Evolutionary conservation across 345 rosid genomes (phyloP), one percentile per base, ranked within the genome.

Genomic region (Salix suchowensis): DNA sequence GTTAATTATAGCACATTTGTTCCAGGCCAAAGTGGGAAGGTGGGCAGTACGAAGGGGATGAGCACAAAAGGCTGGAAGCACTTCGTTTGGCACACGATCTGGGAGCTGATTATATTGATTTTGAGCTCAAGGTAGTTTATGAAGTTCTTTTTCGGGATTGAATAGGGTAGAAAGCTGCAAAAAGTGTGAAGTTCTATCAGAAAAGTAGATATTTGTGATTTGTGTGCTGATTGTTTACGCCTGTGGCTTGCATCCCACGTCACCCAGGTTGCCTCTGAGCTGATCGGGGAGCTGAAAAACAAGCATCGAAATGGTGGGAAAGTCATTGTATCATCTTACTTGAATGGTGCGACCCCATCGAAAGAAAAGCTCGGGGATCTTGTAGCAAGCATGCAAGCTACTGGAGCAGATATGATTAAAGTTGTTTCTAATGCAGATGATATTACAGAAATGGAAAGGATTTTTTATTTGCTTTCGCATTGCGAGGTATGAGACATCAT

Each of bases 61-160:
- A 88, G 69, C 55, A 74, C 11, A 79, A 58, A 36, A 74, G 89
- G 65, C 14, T 85, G 73, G 84, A 85, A 69, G 75, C 81, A 37
- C 88, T 88, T 69, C 60, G 10, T 65, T 72, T 87, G 37, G 91
- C 91, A 64, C 70, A 74, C 80, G 77, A 84, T 52, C 16, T 88
- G 19, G 91, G 91, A 32, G 91, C 94, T 71, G 89, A 88, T 83
- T 88, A 87, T 76, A 24, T 87, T 62, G 90, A 90, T 61, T 30
- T 84, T 24, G 94, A 90, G 76, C 77, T 87, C 76, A 77, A 86
- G 94, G 92, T 88, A 84, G 73, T 21, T 58, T 61, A 74, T 58
- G 62, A 36, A 66, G 15, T 74, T 58, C 23, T 16, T 52, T 68
- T 52, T 19, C 28, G 14, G 23, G 34, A 48, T 13, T 65, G 46